These are phyloP conservation scores for Penicillium maclennaniae DNA, from an alignment of 495 filamentous ascomycete species.

Conservation along the genomic window DNA sequence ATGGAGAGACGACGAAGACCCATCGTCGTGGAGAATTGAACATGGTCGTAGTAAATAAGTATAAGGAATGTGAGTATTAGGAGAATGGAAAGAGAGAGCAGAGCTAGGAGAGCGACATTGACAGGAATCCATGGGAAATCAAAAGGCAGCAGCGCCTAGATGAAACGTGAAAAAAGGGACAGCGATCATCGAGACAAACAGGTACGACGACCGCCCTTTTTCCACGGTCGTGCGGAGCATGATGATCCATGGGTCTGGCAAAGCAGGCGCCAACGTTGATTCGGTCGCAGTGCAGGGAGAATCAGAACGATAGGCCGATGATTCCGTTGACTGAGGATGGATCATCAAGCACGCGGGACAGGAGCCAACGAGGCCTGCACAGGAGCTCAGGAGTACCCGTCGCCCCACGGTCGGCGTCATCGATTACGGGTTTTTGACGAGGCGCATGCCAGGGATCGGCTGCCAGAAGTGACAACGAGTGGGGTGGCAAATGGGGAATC, in stretches of 20 bases:
- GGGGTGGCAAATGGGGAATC: background rate
- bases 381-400: slow-evolving; percentile 13
- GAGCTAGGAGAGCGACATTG: background rate
- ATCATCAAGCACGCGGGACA: slow-evolving; percentile 29
- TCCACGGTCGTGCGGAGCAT: background rate
- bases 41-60: slow-evolving; percentile 12
- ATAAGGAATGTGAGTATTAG: background rate
- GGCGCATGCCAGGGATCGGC: slow-evolving; percentile 22
- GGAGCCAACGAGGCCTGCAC: slow-evolving; percentile 22
- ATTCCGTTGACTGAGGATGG: slow-evolving; percentile 14
- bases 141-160: slow-evolving; percentile 4
- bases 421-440: slow-evolving; percentile 17
- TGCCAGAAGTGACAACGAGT: slow-evolving; percentile 1
- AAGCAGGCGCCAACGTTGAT: slow-evolving; percentile 10
- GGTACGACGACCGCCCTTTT: slow-evolving; percentile 10
- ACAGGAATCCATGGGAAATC: background rate
- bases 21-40: slow-evolving; percentile 29
- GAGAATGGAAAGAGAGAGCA: slow-evolving; percentile 3
- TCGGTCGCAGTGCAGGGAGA: slow-evolving; percentile 6
- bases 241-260: slow-evolving; percentile 22
- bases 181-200: slow-evolving; percentile 10
- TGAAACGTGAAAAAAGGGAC: slow-evolving; percentile 15
- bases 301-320: slow-evolving; percentile 18
- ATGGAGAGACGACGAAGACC: slow-evolving; percentile 23
- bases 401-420: slow-evolving; percentile 29